Conservation (phyloP, 768 basidiomycete species). For the Podaxis sp. region DNA sequence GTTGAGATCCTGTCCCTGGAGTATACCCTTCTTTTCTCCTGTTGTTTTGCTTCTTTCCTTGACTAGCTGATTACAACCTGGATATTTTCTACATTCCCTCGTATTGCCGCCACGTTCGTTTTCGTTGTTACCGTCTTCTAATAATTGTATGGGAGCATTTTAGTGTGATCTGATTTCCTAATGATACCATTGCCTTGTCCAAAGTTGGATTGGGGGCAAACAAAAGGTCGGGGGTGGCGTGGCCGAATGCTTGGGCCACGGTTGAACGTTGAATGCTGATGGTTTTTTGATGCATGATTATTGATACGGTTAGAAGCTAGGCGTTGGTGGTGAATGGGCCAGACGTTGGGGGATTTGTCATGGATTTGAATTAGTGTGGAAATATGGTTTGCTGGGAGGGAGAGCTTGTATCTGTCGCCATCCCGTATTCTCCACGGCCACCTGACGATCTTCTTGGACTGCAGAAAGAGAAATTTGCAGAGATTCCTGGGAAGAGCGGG, state of each 20-base stretch:
- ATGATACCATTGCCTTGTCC: slow-evolving; percentile 11
- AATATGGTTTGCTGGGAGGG: neutral
- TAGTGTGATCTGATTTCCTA: slow-evolving; percentile 9
- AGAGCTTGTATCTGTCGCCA: neutral
- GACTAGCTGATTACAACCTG: slow-evolving; percentile 6
- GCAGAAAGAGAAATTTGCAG: neutral
- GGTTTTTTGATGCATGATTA: neutral
- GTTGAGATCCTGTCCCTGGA: slow-evolving; percentile 11
- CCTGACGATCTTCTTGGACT: neutral
- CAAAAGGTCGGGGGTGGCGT: neutral
- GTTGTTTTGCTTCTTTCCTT: slow-evolving; percentile 17
- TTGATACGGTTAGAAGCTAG: neutral
- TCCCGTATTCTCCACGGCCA: neutral
- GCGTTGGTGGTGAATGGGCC: neutral
- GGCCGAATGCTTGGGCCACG: neutral
- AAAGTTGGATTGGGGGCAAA: neutral
- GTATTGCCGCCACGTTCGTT: slow-evolving; percentile 10
- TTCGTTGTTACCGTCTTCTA: neutral
- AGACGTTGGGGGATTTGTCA: slow-evolving; percentile 5
- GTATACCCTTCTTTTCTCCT: slow-evolving; percentile 25
- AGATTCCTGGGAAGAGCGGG: neutral
- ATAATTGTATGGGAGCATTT: slow-evolving; percentile 6
- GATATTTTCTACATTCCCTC: slow-evolving; percentile 11
- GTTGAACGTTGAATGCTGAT: neutral
- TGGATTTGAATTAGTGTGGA: neutral